Base-by-base conservation (phyloP, 768 basidiomycete genomes). In the Strobilomyces echinocephalus region DNA sequence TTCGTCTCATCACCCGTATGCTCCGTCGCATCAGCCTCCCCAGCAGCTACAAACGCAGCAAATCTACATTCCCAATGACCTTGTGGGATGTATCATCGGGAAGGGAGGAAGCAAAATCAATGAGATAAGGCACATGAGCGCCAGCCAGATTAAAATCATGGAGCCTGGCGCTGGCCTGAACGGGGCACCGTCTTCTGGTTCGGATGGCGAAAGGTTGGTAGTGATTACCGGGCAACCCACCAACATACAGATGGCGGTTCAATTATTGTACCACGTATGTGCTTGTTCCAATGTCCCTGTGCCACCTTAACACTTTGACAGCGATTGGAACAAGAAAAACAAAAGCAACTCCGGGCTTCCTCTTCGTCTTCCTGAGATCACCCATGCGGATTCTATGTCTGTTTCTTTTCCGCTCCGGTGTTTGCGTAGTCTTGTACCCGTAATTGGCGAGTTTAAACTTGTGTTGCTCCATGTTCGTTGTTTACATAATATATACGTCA, bases 101-200 rank as follows among this genome's bases (percentile, higher is more conserved):
- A 98, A 98, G 71, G 95, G 91, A 18, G 97, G 97, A 10, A 85
- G 87, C 68, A 99, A 98, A 74, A 99, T 99, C 76, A 98, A 98
- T 65, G 97, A 99, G 73, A 97, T 99, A 58, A 81, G 97, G 60
- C 85, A 92, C 59, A 88, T 92, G 82, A 95, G 91, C 58, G 88
- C 88, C 26, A 95, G 94, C 70, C 87, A 94, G 64, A 97, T 99
- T 72, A 93, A 97, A 73, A 97, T 99, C 50, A 97, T 95, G 87
- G 97, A 99, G 63, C 94, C 95, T 33, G 94, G 93, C 46, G 91
- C 91, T 11, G 83, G 83, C 16, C 70, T 82, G 63, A 84, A 85
- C 52, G 88, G 87, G 15, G 84, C 81, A 18, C 83, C 88, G 24
- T 82, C 79, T 1, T 79, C 85, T 2, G 87, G 86, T 33, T 82